phyloP scores from a whole-genome alignment of 495 filamentous ascomycete species.

The Lentithecium fluviatile region DNA sequence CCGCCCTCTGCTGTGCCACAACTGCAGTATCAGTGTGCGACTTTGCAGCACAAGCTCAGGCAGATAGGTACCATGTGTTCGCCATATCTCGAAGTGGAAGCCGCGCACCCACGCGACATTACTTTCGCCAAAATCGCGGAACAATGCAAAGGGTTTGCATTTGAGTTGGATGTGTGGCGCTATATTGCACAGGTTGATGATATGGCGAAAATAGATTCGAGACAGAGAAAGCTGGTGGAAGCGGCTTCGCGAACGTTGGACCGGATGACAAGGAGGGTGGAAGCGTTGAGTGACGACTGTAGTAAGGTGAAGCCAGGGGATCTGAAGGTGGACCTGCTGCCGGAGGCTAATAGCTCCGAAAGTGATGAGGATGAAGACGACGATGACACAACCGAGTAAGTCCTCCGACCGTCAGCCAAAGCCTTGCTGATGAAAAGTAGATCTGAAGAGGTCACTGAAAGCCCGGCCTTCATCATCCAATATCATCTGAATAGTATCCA shows the following conservation, averaged over 20 bases:
- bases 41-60: slow-evolving; percentile 3
- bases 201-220: slow-evolving; percentile 9
- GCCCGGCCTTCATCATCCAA: slow-evolving; percentile 17
- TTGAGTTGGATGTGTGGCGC: slow-evolving; percentile 15
- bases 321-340: slow-evolving; percentile 7
- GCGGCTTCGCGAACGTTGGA: slow-evolving; percentile 11
- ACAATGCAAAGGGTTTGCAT: slow-evolving; percentile 12
- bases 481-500: slow-evolving; percentile 14
- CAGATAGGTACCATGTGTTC: slow-evolving; percentile 5
- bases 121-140: slow-evolving; percentile 20
- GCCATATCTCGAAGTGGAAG: slow-evolving; percentile 7
- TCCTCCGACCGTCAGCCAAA: not conserved
- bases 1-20: slow-evolving; percentile 5
- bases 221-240: slow-evolving; percentile 10
- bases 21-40: slow-evolving; percentile 4
- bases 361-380: slow-evolving; percentile 15
- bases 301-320: slow-evolving; percentile 10
- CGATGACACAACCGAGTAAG: not conserved
- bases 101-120: slow-evolving; percentile 6
- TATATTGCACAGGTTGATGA: slow-evolving; percentile 10
- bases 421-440: not conserved
- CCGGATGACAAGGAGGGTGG: slow-evolving; percentile 1
- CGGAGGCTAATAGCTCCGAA: not conserved
- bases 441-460: not conserved
- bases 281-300: slow-evolving; percentile 2